Evolutionary conservation across 331 rosid species (phyloP).

Genomic region (Rosa hybrid): DNA sequence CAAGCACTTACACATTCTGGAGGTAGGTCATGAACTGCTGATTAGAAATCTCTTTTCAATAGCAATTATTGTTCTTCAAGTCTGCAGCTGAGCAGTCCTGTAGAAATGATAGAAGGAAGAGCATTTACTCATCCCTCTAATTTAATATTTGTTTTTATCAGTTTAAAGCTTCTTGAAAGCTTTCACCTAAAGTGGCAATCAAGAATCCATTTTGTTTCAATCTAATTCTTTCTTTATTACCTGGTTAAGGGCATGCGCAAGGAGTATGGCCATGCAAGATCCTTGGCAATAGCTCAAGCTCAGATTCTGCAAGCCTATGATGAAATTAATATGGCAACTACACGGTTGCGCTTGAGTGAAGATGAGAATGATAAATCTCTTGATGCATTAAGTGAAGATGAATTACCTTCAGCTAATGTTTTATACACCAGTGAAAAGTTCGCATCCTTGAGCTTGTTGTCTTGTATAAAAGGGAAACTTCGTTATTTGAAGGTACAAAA

Average conservation of each 20-base stretch:
- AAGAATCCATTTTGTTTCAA: slow-evolving; percentile 14
- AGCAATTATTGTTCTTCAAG: slow-evolving; percentile 19
- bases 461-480: slow-evolving; percentile 80
- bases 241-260: slow-evolving; percentile 79
- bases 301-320: slow-evolving; percentile 89
- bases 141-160: not conserved
- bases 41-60: slow-evolving; percentile 10
- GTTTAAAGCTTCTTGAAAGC: not conserved
- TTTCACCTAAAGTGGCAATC: not conserved
- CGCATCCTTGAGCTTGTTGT: slow-evolving; percentile 57
- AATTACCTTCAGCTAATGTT: slow-evolving; percentile 65
- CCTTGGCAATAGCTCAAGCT: slow-evolving; percentile 90
- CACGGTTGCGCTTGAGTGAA: slow-evolving; percentile 62
- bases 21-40: slow-evolving; percentile 44
- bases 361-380: slow-evolving; percentile 68
- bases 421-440: slow-evolving; percentile 78
- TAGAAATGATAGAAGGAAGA: slow-evolving; percentile 3
- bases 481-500: slow-evolving; percentile 80
- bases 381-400: slow-evolving; percentile 70
- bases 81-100: slow-evolving; percentile 9
- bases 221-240: slow-evolving; percentile 28
- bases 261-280: slow-evolving; percentile 89
- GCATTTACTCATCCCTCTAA: not conserved
- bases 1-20: slow-evolving; percentile 73
- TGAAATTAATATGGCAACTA: slow-evolving; percentile 89